Percentiles rank a stretch among this genome's conserved stretches.
Evolutionary conservation across 2,329 filamentous ascomycete species (phyloP).

Genomic region (Seiridium unicorne): DNA sequence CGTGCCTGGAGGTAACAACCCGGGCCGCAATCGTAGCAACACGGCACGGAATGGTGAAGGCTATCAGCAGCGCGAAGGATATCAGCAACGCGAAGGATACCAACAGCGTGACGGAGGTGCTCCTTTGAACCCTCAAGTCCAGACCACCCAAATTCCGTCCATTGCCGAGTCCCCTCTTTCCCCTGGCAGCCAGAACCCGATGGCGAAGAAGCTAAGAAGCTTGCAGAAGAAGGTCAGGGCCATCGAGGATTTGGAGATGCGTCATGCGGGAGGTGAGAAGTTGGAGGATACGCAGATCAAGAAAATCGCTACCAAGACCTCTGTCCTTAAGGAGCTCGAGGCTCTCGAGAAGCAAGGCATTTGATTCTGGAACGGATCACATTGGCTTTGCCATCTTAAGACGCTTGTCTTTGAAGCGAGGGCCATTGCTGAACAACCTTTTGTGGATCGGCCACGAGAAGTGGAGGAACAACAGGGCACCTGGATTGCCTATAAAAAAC

Average conservation of each 20-base stretch:
- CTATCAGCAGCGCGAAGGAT: conserved; percentile 15
- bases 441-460: too few species aligned
- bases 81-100: conserved; percentile 19
- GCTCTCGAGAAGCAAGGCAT: conserved; percentile 43
- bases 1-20: conserved; percentile 39
- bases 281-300: conserved; percentile 97
- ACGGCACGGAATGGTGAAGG: conserved; percentile 39
- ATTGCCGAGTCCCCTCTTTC: conserved; percentile 45
- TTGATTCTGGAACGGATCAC: conserved; percentile 7
- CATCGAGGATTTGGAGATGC: conserved; percentile 98
- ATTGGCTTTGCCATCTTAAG: too few species aligned
- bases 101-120: conserved; percentile 23
- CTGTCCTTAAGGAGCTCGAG: conserved; percentile 81
- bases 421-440: neutral
- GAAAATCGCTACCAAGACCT: conserved; percentile 89
- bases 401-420: neutral
- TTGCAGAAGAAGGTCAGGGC: conserved; percentile 96
- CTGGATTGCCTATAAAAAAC: neutral
- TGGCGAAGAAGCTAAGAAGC: conserved; percentile 91
- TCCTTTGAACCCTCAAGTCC: conserved; percentile 23
- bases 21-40: conserved; percentile 51
- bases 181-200: conserved; percentile 58
- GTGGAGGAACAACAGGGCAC: too few species aligned
- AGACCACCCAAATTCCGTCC: conserved; percentile 32
- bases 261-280: conserved; percentile 90